Percentiles rank a stretch among this genome's conserved stretches.
phyloP scores from a whole-genome alignment of 192 early-diverging fungal genomes.

The Dissophora ornata region DNA sequence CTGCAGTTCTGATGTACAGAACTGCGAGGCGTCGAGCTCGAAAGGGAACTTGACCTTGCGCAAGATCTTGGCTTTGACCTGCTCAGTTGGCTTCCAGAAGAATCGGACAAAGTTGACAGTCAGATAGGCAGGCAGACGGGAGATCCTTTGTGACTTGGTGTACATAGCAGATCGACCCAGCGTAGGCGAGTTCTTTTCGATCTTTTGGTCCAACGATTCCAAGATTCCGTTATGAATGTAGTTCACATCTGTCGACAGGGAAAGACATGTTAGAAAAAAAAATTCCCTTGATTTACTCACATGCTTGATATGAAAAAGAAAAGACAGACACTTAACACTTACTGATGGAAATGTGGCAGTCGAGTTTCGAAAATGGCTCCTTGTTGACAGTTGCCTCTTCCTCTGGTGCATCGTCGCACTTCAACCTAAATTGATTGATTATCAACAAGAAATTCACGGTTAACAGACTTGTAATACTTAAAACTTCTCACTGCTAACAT shows the following conservation, averaged over 20 bases:
- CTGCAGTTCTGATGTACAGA: slow-evolving; percentile 87
- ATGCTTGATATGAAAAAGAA: neutral
- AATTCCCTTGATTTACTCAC: too few species aligned
- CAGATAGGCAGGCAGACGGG: slow-evolving; percentile 89
- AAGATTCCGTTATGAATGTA: slow-evolving; percentile 81
- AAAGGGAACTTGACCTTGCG: slow-evolving; percentile 96
- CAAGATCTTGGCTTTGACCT: slow-evolving; percentile 91
- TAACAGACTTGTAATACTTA: too few species aligned
- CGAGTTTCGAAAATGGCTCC: slow-evolving; percentile 84
- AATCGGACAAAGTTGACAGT: slow-evolving; percentile 94
- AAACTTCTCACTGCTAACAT: too few species aligned
- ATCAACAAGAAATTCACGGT: too few species aligned
- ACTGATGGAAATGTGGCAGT: slow-evolving; percentile 72
- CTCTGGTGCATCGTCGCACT: slow-evolving; percentile 83
- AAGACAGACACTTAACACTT: slow-evolving; percentile 19
- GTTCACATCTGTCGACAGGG: slow-evolving; percentile 67
- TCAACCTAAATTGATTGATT: slow-evolving; percentile 60
- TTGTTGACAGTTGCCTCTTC: slow-evolving; percentile 70
- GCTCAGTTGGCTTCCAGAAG: slow-evolving; percentile 90
- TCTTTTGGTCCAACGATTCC: slow-evolving; percentile 79
- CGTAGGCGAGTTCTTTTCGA: slow-evolving; percentile 91
- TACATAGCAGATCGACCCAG: slow-evolving; percentile 86
- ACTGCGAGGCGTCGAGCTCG: slow-evolving; percentile 87
- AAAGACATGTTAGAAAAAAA: neutral
- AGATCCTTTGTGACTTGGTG: slow-evolving; percentile 78